Base-by-base conservation (phyloP, 352 stramenopile species). In the Nothophytophthora sp. region DNA sequence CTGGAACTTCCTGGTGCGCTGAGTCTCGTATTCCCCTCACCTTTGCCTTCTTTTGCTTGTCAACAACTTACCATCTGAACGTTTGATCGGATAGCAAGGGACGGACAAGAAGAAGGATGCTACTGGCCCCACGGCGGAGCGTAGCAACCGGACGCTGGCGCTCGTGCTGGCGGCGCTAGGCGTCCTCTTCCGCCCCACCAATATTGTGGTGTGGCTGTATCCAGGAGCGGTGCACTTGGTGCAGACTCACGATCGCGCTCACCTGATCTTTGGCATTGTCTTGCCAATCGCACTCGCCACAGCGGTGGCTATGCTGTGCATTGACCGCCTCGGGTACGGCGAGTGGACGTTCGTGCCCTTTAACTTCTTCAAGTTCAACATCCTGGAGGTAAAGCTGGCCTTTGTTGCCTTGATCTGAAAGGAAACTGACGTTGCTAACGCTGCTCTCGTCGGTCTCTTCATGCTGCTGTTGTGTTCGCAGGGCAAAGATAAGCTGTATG, bases 321-420 rank as follows among this genome's bases (percentile, higher is more conserved):
- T 96, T 25, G 86, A 96, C 51, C 72, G 74, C 27, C 39, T 76
- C 30, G 77, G 77, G 24, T 96, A 96, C 45, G 81, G 85, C 20
- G 73, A 76, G 32, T 92, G 79, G 81, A 95, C 86, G 9, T 90
- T 91, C 43, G 86, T 96, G 27, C 84, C 83, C 7, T 67, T 76
- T 28, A 96, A 96, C 56, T 96, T 96, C 32, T 59, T 94, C 49
- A 87, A 83, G 60, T 92, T 95, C 57, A 96, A 96, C 53, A 51
- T 95, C 1, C 52, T 96, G 12, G 77, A 94, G 61, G 83, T 91
- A 61, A 22, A 25, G 27, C 29, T 3, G 12, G 36, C 25, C 10
- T n/a, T 7, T 38, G 15, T 20, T 44, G 19, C 27, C 10, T 18
- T 11, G 15, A 15, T 30, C 15, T 42, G 18, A 19, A 10, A 22